Conservation (phyloP, 352 stramenopile genomes). For the Globisporangium canariense region DNA sequence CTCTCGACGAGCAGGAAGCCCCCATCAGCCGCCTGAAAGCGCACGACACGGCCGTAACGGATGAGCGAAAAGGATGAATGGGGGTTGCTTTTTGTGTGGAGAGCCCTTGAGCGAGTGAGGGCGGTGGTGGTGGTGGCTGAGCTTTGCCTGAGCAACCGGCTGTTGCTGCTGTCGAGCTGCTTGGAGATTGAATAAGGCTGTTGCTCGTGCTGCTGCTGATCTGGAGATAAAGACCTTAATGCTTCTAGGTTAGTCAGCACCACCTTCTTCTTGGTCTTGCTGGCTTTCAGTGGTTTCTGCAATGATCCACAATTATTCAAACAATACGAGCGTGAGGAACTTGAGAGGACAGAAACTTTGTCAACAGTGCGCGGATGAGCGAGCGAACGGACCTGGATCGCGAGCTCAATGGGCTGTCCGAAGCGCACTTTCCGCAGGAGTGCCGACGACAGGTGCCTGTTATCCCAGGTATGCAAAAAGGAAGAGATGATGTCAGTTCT, state of each 20-base stretch:
- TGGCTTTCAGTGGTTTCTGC: slow-evolving; percentile 5
- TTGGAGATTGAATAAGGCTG: too few species aligned
- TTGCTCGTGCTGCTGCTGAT: neutral
- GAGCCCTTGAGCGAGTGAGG: neutral
- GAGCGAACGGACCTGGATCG: slow-evolving; percentile 26
- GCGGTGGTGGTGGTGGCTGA: too few species aligned
- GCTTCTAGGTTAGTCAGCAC: slow-evolving; percentile 5
- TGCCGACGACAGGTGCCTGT: slow-evolving; percentile 46
- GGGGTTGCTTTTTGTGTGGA: neutral
- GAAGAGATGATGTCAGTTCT: too few species aligned
- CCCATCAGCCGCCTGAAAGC: slow-evolving; percentile 34
- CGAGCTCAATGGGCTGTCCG: slow-evolving; percentile 44
- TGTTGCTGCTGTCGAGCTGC: too few species aligned
- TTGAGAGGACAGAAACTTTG: neutral
- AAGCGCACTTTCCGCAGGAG: slow-evolving; percentile 59
- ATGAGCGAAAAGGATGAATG: slow-evolving; percentile 12
- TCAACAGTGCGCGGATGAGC: neutral
- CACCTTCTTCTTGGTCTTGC: neutral
- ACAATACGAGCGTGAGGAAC: neutral
- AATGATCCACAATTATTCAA: neutral
- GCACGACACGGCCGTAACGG: slow-evolving; percentile 33
- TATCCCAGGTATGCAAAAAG: too few species aligned
- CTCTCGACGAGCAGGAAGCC: slow-evolving; percentile 36
- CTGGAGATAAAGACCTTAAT: neutral
- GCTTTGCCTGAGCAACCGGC: too few species aligned